Conservation (phyloP, 169 alveolate species). For the Hammondia hammondi region DNA sequence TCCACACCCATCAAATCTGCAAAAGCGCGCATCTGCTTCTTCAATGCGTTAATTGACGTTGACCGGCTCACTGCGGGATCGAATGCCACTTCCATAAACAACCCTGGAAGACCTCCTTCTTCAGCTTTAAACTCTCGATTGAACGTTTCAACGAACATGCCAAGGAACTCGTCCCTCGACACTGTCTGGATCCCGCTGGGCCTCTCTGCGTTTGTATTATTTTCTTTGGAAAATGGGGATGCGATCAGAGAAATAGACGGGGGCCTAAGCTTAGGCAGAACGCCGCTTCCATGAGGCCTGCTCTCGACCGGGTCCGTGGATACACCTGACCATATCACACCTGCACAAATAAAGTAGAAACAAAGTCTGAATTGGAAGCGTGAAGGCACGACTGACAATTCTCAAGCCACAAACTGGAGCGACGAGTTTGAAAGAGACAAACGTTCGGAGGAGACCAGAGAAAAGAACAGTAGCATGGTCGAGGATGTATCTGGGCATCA, state of each 20-base stretch:
- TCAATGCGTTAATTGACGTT: not conserved
- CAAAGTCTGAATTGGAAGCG: too few relatives aligned
- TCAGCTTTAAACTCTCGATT: not conserved
- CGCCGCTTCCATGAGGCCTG: not conserved
- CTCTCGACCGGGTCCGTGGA: not conserved
- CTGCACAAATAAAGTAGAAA: not conserved
- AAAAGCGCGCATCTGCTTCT: slow-evolving; percentile 13
- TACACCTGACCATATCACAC: not conserved
- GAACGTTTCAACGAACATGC: not conserved
- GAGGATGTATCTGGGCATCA: too few relatives aligned
- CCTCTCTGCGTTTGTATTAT: not conserved
- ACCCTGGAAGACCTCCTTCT: not conserved
- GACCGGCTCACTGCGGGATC: slow-evolving; percentile 10
- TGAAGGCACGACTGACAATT: too few relatives aligned
- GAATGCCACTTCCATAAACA: slow-evolving; percentile 2
- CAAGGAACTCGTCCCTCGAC: not conserved
- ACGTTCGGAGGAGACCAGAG: too few relatives aligned
- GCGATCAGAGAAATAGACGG: not conserved
- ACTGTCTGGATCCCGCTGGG: not conserved
- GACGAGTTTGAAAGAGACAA: too few relatives aligned
- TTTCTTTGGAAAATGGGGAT: not conserved
- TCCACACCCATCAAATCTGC: slow-evolving; percentile 5
- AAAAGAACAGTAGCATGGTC: too few relatives aligned
- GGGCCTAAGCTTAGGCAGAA: not conserved
- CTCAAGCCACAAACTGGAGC: too few relatives aligned